phyloP scores from a whole-genome alignment of 2,329 filamentous ascomycete genomes.

The Truncatella angustata region DNA sequence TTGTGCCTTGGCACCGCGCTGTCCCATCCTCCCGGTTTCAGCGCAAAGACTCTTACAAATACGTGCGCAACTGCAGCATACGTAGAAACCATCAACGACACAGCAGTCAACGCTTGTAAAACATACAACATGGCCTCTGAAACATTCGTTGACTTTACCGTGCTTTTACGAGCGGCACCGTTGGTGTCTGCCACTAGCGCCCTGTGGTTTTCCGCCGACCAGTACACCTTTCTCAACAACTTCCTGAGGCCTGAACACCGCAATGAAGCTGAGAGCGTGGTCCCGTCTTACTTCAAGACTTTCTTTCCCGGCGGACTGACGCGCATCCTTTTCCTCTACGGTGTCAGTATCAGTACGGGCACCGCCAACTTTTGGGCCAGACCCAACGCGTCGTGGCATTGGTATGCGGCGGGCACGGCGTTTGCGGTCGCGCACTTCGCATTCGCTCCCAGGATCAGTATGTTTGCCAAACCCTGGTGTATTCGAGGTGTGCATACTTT shows the following conservation, averaged over 20 bases:
- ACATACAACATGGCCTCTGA: constrained; percentile 33
- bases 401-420: constrained; percentile 28
- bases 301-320: constrained; percentile 35
- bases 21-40: no score
- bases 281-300: constrained; percentile 41
- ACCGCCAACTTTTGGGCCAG: constrained; percentile 22
- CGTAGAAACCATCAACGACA: neutral
- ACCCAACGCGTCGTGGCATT: constrained; percentile 20
- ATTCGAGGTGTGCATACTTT: no score
- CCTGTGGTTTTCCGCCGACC: constrained; percentile 43
- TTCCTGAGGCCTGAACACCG: constrained; percentile 30
- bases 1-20: no score
- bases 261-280: constrained; percentile 30
- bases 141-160: constrained; percentile 35
- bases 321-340: constrained; percentile 25
- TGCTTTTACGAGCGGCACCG: constrained; percentile 40
- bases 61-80: no score
- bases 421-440: constrained; percentile 29
- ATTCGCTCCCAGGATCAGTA: constrained; percentile 28
- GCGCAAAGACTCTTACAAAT: no score
- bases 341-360: constrained; percentile 23
- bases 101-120: neutral
- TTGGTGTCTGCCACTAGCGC: constrained; percentile 46
- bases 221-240: constrained; percentile 39
- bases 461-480: no score